Conservation (phyloP, 176 grass and related monocot genomes). For the Oryza punctata region DNA sequence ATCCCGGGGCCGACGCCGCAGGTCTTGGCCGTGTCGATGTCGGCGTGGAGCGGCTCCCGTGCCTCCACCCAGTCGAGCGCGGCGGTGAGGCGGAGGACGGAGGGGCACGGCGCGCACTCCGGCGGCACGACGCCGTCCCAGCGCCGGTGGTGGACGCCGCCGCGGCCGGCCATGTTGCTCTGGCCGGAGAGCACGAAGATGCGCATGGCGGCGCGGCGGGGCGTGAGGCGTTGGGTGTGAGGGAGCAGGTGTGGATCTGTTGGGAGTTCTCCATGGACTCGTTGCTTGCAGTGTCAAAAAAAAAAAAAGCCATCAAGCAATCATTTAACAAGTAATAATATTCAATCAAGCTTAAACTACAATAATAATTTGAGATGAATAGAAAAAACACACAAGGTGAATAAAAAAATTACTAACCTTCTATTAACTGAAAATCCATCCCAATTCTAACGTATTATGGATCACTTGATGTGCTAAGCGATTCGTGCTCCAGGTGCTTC, state of each 20-base stretch:
- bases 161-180: constrained; percentile 94
- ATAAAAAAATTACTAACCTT: too few species aligned
- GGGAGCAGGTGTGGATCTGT: neutral
- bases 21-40: constrained; percentile 72
- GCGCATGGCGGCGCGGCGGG: constrained; percentile 29
- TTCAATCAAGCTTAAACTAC: too few species aligned
- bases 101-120: constrained; percentile 52
- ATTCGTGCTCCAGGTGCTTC: too few species aligned
- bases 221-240: neutral
- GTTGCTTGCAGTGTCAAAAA: too few species aligned
- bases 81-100: constrained; percentile 65
- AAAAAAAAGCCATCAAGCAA: too few species aligned
- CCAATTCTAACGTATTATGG: too few species aligned
- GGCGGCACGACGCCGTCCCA: constrained; percentile 81
- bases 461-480: too few species aligned
- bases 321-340: too few species aligned
- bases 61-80: constrained; percentile 62
- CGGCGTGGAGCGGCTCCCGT: constrained; percentile 70
- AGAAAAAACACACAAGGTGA: too few species aligned
- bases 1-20: constrained; percentile 83
- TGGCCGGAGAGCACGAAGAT: constrained; percentile 85
- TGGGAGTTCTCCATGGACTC: too few species aligned
- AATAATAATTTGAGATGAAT: too few species aligned
- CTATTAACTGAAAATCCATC: too few species aligned
- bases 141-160: constrained; percentile 58